Evolutionary conservation across 192 early-diverging fungal species (phyloP), one percentile per base, ranked within the genome.

Genomic region (Coemansia sp.): DNA sequence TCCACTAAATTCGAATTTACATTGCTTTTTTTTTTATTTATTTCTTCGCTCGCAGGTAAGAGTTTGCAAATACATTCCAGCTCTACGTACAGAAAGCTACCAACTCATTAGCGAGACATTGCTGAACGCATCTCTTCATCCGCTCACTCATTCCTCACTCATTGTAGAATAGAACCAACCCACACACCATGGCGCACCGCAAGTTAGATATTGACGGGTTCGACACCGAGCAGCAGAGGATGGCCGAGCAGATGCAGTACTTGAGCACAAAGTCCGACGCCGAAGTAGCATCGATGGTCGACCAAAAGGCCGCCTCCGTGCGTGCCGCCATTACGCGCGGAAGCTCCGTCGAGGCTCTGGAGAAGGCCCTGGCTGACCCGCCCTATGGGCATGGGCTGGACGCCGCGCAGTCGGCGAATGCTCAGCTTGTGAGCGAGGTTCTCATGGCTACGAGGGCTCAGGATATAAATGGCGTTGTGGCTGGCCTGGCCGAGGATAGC

Each of bases 341-440:
- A 16, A 86, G 85, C 71, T 61, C 68, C 23, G 66, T 68, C 10
- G 86, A 82, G 47, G 90, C 91, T 4, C 79, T 93, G 43, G 70
- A 73, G 48, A 78, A 65, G 52, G 82, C 91, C 18, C 79, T 93
- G 41, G 78, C 85, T 50, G 77, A 89, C 43, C 89, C 90, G 20
- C 91, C 91, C n/a, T 91, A 91, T 61, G 89, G 90, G 21, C 77
- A 73, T 21, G 72, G 85, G 21, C 65, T 86, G 42, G 85, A 85
- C 7, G 56, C 77, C 34, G 86, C 87, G 65, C 86, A 91, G 86
- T 90, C 92, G 63, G 68, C 83, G 38, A 93, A 91, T 67, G 89
- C 89, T 18, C 86, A 86, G 74, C 83, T 86, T 10, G 94, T 98
- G 2, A 87, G 92, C 75, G 93, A 95, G 31, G 90, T 93, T 1